Percentiles rank a stretch among this genome's conserved stretches.
Conservation (phyloP, 2,329 filamentous ascomycete species). For the Cladorrhinum sp. region DNA sequence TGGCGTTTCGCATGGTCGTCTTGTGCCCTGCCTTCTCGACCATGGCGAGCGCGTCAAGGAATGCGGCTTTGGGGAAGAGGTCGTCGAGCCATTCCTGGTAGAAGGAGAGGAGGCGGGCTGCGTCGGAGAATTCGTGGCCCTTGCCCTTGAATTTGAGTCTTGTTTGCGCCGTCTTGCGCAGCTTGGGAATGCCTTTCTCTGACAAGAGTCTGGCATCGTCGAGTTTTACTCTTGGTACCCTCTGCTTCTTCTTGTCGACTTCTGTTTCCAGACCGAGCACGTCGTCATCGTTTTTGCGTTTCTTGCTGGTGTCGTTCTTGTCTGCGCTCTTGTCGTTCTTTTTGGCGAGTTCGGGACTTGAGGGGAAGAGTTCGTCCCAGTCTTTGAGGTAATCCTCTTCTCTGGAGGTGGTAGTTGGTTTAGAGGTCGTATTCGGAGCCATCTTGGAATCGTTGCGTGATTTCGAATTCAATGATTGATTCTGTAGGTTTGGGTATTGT, state of each 20-base stretch:
- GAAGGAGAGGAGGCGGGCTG: conserved; percentile 75
- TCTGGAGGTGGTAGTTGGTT: conserved; percentile 61
- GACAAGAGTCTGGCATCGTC: conserved; percentile 84
- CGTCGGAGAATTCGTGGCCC: conserved; percentile 91
- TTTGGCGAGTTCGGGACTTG: conserved; percentile 40
- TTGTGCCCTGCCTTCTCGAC: conserved; percentile 92
- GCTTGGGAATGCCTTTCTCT: conserved; percentile 75
- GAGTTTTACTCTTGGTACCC: conserved; percentile 74
- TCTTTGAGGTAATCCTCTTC: conserved; percentile 68
- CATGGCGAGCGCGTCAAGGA: conserved; percentile 82
- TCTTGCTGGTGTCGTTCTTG: conserved; percentile 35
- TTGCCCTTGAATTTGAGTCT: conserved; percentile 84
- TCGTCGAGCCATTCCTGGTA: conserved; percentile 98
- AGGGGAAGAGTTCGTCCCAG: conserved; percentile 46
- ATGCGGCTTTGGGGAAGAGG: conserved; percentile 90
- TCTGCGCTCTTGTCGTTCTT: conserved; percentile 30
- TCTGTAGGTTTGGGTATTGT: not conserved
- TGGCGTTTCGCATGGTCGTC: conserved; percentile 69
- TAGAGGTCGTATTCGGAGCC: conserved; percentile 28
- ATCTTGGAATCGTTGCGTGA: conserved; percentile 21
- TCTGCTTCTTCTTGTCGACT: conserved; percentile 72
- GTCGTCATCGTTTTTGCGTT: conserved; percentile 31
- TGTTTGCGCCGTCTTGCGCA: conserved; percentile 65
- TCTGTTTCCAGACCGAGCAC: conserved; percentile 81
- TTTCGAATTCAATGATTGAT: not conserved